These are phyloP conservation scores for Jaltomata sinuosa DNA, from an alignment of 257 asterid species.

Conservation along the genomic window DNA sequence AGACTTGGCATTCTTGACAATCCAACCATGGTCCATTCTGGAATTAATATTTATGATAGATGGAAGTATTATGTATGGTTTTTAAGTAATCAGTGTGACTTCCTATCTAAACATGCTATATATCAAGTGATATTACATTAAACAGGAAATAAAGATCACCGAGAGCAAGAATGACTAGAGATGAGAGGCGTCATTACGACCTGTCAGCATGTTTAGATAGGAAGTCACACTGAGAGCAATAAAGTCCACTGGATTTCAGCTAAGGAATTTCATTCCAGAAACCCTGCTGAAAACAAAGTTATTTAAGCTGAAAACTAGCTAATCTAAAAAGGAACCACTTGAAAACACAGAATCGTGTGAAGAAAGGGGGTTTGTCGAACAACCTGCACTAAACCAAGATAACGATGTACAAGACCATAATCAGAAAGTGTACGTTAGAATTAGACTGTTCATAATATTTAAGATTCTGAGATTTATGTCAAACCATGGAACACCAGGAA, in stretches of 20 bases:
- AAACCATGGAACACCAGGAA: not conserved
- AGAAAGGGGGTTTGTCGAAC: not conserved
- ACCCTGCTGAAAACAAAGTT: not conserved
- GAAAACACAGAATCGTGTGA: not conserved
- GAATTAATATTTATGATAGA: not conserved
- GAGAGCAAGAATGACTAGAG: not conserved
- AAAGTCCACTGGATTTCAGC: not conserved
- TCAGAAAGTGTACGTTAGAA: not conserved
- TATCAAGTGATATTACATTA: not conserved
- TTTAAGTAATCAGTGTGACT: not conserved
- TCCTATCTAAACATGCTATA: not conserved
- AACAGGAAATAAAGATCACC: not conserved
- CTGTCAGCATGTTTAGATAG: no score
- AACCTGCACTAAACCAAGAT: not conserved
- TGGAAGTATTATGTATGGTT: not conserved
- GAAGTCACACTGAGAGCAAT: no score
- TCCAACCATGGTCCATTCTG: not conserved
- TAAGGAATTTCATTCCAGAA: not conserved
- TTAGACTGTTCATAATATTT: not conserved
- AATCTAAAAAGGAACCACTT: not conserved
- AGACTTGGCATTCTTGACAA: not conserved
- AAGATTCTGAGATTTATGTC: not conserved
- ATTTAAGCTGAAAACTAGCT: not conserved
- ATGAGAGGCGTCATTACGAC: not conserved
- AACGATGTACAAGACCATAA: not conserved